These are phyloP conservation scores for Paraphoma sp. DNA, from an alignment of 2,329 filamentous ascomycete species.

Conservation along the genomic window DNA sequence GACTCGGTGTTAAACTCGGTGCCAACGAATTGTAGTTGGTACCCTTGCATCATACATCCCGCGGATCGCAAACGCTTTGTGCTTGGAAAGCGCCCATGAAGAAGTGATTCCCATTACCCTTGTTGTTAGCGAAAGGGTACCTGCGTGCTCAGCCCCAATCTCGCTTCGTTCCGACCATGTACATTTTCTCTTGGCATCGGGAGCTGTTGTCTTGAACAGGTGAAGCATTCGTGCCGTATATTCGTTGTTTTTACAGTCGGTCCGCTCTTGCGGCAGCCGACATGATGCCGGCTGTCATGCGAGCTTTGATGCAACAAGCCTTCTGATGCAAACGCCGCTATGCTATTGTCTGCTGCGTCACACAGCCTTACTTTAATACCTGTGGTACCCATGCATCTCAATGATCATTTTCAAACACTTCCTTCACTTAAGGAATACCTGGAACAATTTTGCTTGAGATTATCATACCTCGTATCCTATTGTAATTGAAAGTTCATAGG, in stretches of 20 bases:
- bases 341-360: not conserved
- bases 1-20: not conserved
- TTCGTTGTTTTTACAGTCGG: not conserved
- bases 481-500: no score
- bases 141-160: not conserved
- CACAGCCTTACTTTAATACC: no score
- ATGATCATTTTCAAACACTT: no score
- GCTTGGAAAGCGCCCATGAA: no score
- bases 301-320: not conserved
- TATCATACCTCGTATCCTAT: no score
- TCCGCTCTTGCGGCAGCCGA: not conserved
- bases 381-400: no score
- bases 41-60: slow-evolving; percentile 26
- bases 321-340: not conserved
- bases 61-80: slow-evolving; percentile 15
- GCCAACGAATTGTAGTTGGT: not conserved
- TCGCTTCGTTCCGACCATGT: slow-evolving; percentile 3
- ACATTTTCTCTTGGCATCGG: slow-evolving; percentile 3
- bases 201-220: not conserved
- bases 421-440: no score
- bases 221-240: not conserved
- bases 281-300: not conserved
- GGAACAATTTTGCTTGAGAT: no score
- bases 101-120: no score
- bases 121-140: not conserved